Percentiles rank a stretch among this genome's conserved stretches.
phyloP scores from a whole-genome alignment of 345 rosid genomes.

The Populus alba region DNA sequence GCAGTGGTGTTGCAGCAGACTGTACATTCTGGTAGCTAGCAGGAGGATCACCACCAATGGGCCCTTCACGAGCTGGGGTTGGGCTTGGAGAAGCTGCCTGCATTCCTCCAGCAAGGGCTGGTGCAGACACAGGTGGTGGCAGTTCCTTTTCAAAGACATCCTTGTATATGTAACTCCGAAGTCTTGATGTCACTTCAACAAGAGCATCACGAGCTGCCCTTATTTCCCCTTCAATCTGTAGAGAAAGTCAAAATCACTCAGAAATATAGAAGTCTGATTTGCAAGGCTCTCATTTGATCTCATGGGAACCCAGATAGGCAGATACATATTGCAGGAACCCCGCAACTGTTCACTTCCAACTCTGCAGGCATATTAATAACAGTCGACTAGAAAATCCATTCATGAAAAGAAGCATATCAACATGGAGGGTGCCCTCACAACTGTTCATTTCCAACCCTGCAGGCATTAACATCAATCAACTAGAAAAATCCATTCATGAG shows the following conservation, averaged over 20 bases:
- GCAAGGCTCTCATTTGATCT: conserved; percentile 9
- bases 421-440: neutral
- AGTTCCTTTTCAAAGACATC: conserved; percentile 64
- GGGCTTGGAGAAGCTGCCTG: conserved; percentile 54
- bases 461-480: neutral
- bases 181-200: conserved; percentile 73
- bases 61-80: conserved; percentile 48
- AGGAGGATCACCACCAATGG: conserved; percentile 33
- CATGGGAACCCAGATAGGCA: neutral
- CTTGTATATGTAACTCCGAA: conserved; percentile 67
- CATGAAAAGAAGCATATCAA: neutral
- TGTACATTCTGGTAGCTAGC: conserved; percentile 37
- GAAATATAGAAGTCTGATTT: conserved; percentile 9
- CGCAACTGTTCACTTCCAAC: conserved; percentile 3
- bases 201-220: conserved; percentile 89
- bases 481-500: neutral
- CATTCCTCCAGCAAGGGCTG: conserved; percentile 42
- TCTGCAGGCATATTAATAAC: neutral
- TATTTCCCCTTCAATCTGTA: conserved; percentile 92
- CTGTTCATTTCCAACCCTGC: conserved; percentile 1
- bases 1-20: conserved; percentile 36
- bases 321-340: conserved; percentile 5
- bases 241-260: conserved; percentile 18
- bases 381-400: neutral
- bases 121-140: conserved; percentile 44